Evolutionary conservation across 805 yeast genomes (phyloP).

Genomic region (Sugiyamaella floridensis): DNA sequence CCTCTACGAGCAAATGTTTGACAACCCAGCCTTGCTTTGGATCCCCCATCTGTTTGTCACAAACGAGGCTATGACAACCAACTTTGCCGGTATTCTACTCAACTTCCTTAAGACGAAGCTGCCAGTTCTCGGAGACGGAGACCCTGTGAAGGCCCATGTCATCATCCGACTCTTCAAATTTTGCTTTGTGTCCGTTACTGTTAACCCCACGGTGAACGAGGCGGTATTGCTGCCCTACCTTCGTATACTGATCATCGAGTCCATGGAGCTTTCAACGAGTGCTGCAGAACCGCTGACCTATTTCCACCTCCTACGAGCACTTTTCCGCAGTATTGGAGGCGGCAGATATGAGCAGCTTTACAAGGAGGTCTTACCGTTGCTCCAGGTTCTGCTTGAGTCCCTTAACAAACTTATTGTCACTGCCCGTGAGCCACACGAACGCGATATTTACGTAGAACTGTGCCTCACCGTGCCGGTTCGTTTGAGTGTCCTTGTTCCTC

Average conservation of each 20-base stretch:
- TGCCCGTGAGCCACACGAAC: slow-evolving; percentile 80
- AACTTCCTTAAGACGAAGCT: slow-evolving; percentile 68
- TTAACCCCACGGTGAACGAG: slow-evolving; percentile 82
- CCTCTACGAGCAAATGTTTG: slow-evolving; percentile 69
- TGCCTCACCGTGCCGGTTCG: slow-evolving; percentile 96
- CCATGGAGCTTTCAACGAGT: slow-evolving; percentile 69
- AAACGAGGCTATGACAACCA: slow-evolving; percentile 88
- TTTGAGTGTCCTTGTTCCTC: slow-evolving; percentile 88
- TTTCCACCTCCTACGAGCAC: slow-evolving; percentile 77
- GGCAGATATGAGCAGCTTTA: slow-evolving; percentile 91
- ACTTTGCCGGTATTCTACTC: slow-evolving; percentile 77
- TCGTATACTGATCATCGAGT: slow-evolving; percentile 71
- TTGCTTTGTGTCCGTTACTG: slow-evolving; percentile 91
- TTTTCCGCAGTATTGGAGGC: slow-evolving; percentile 93
- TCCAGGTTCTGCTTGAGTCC: slow-evolving; percentile 80
- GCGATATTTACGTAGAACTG: slow-evolving; percentile 89
- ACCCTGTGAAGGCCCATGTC: slow-evolving; percentile 69
- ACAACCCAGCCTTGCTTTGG: slow-evolving; percentile 79
- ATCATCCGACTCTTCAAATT: slow-evolving; percentile 81
- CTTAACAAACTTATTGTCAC: slow-evolving; percentile 75
- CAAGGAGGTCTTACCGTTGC: slow-evolving; percentile 84
- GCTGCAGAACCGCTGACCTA: slow-evolving; percentile 89
- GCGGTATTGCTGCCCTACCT: slow-evolving; percentile 82
- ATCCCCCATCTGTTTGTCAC: slow-evolving; percentile 92
- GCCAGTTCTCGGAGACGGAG: slow-evolving; percentile 73